These are phyloP conservation scores for Didymella lethalis DNA, from an alignment of 2,329 filamentous ascomycete genomes.

Conservation along the genomic window DNA sequence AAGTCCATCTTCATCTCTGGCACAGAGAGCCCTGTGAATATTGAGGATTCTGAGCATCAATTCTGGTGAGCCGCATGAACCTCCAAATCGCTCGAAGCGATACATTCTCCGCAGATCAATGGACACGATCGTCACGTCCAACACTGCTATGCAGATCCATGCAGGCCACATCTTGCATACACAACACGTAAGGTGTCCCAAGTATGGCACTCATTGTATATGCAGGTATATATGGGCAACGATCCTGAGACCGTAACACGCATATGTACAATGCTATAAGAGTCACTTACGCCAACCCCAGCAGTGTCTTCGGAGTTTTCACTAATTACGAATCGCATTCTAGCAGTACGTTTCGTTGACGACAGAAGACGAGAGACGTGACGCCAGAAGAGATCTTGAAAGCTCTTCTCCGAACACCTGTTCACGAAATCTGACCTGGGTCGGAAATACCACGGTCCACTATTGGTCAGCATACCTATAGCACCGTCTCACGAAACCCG, in stretches of 20 bases:
- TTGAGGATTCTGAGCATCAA: not conserved
- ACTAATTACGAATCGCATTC: not conserved
- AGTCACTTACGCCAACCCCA: not conserved
- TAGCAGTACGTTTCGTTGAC: not conserved
- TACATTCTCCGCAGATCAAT: not conserved
- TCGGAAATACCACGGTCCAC: slow-evolving; percentile 18
- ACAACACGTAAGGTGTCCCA: slow-evolving; percentile 4
- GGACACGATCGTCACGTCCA: not conserved
- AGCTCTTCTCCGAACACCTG: slow-evolving; percentile 13
- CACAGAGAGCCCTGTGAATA: not conserved
- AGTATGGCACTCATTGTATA: not conserved
- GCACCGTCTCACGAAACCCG: slow-evolving; percentile 23
- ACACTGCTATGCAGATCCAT: not conserved
- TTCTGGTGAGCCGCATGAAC: not conserved
- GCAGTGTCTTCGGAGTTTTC: not conserved
- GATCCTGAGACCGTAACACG: not conserved
- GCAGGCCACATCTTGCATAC: not conserved
- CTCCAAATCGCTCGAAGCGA: not conserved
- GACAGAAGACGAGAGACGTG: not conserved
- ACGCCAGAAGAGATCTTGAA: not conserved
- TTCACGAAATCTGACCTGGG: slow-evolving; percentile 7
- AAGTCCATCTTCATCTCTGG: not conserved
- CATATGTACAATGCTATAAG: slow-evolving; percentile 17
- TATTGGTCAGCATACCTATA: slow-evolving; percentile 23
- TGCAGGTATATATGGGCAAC: not conserved